Percentiles rank a stretch among this genome's conserved stretches.
Evolutionary conservation across 2,329 filamentous ascomycete genomes (phyloP).

Genomic region (Sporothrix globosa): DNA sequence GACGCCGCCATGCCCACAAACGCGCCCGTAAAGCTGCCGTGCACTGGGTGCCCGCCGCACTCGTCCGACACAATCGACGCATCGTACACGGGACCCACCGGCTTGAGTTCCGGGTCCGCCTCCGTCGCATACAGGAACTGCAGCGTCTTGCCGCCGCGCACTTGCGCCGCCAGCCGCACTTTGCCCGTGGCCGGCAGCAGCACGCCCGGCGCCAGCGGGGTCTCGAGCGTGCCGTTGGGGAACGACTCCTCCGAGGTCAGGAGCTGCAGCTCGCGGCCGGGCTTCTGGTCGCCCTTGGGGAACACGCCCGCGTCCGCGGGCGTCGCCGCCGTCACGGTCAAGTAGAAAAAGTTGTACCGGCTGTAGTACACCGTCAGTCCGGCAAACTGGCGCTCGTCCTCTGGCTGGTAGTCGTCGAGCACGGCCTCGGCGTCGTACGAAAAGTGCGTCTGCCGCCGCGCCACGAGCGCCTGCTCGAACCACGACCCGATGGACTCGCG

Average conservation of each 20-base stretch:
- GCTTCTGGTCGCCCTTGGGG: constrained; percentile 43
- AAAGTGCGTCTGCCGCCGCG: constrained; percentile 63
- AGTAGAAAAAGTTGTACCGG: constrained; percentile 67
- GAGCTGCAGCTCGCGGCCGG: constrained; percentile 61
- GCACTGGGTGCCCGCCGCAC: constrained; percentile 62
- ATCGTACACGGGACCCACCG: constrained; percentile 60
- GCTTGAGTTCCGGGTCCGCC: constrained; percentile 44
- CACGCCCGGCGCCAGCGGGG: constrained; percentile 50
- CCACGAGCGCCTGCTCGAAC: constrained; percentile 62
- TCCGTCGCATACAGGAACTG: constrained; percentile 62
- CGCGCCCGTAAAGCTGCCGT: constrained; percentile 67
- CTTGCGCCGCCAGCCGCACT: constrained; percentile 55
- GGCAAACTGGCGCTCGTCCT: constrained; percentile 63
- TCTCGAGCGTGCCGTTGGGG: constrained; percentile 54
- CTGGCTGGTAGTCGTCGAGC: constrained; percentile 60
- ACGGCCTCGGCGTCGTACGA: constrained; percentile 87
- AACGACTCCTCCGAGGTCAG: constrained; percentile 60
- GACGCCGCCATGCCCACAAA: constrained; percentile 62
- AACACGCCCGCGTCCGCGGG: constrained; percentile 5
- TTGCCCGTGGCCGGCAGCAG: constrained; percentile 59
- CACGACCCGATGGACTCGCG: constrained; percentile 60
- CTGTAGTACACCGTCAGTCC: constrained; percentile 66
- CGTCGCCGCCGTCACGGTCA: constrained; percentile 56
- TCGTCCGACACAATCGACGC: constrained; percentile 65
- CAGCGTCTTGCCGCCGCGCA: constrained; percentile 56